Evolutionary conservation across 129 eudicot genomes (phyloP).

Genomic region (Oenanthe sinensis): DNA sequence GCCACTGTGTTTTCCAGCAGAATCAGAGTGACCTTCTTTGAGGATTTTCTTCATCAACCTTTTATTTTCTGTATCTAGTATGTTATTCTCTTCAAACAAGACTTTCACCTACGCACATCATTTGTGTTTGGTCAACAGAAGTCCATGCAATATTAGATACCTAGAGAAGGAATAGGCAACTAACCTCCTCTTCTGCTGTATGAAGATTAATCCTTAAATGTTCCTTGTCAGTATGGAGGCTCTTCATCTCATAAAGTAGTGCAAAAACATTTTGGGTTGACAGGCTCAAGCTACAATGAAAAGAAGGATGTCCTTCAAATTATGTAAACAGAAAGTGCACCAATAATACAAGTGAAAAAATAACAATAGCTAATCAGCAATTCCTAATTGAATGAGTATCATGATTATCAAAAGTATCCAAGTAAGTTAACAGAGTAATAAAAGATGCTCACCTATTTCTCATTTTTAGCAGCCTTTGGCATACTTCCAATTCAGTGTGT

Average conservation of each 20-base stretch:
- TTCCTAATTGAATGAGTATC: not conserved
- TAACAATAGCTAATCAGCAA: not conserved
- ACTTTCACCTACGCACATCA: conserved; percentile 48
- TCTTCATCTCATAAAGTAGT: conserved; percentile 43
- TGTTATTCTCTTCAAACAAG: conserved; percentile 48
- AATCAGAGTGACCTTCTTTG: conserved; percentile 43
- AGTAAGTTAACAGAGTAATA: not conserved
- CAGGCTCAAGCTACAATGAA: conserved; percentile 54
- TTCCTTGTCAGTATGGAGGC: conserved; percentile 55
- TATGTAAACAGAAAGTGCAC: not conserved
- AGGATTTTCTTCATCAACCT: conserved; percentile 46
- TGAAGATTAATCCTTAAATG: conserved; percentile 53
- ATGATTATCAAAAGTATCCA: not conserved
- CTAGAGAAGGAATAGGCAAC: not conserved
- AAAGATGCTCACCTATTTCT: conserved; percentile 43
- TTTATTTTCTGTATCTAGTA: conserved; percentile 54
- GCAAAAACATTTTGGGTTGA: conserved; percentile 51
- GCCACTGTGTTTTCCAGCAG: conserved; percentile 47
- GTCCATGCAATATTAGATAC: conserved; percentile 5
- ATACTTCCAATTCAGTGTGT: conserved; percentile 43
- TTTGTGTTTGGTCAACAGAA: conserved; percentile 4
- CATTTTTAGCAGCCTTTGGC: conserved; percentile 48
- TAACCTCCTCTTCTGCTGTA: conserved; percentile 82
- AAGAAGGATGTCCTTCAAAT: not conserved
- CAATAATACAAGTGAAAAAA: not conserved